Evolutionary conservation across 257 asterid species (phyloP).

Genomic region (Solanum microdontum): DNA sequence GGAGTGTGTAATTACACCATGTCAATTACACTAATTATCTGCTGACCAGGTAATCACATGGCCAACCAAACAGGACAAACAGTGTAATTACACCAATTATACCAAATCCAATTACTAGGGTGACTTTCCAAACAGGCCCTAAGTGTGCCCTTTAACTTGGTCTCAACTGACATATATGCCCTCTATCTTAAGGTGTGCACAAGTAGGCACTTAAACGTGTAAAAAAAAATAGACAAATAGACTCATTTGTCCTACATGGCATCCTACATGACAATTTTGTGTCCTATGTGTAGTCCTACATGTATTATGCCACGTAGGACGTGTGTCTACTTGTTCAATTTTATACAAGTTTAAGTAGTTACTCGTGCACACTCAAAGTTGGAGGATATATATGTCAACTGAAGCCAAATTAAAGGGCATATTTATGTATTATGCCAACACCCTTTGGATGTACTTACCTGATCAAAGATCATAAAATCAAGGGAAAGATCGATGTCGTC

Average conservation of each 20-base stretch:
- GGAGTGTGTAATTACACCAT: too few relatives aligned
- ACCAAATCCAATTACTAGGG: too few relatives aligned
- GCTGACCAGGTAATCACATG: too few relatives aligned
- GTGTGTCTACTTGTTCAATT: not conserved
- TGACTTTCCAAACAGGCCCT: too few relatives aligned
- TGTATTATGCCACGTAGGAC: not conserved
- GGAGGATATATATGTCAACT: not conserved
- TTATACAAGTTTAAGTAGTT: not conserved
- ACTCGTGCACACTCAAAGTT: too few relatives aligned
- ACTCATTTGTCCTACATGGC: not conserved
- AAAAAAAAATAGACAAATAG: too few relatives aligned
- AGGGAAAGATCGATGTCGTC: constrained; percentile 43
- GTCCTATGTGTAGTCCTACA: not conserved
- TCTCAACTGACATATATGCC: not conserved
- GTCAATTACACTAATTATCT: too few relatives aligned
- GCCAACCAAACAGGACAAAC: too few relatives aligned
- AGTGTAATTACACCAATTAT: too few relatives aligned
- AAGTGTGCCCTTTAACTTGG: not conserved
- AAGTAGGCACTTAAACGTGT: too few relatives aligned
- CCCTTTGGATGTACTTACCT: constrained; percentile 11
- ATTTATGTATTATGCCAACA: too few relatives aligned
- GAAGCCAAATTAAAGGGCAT: not conserved
- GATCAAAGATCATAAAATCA: constrained; percentile 67
- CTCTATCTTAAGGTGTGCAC: not conserved
- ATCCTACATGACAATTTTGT: not conserved